Evolutionary conservation across 768 basidiomycete species (phyloP).

Genomic region (Paxillus involutus): DNA sequence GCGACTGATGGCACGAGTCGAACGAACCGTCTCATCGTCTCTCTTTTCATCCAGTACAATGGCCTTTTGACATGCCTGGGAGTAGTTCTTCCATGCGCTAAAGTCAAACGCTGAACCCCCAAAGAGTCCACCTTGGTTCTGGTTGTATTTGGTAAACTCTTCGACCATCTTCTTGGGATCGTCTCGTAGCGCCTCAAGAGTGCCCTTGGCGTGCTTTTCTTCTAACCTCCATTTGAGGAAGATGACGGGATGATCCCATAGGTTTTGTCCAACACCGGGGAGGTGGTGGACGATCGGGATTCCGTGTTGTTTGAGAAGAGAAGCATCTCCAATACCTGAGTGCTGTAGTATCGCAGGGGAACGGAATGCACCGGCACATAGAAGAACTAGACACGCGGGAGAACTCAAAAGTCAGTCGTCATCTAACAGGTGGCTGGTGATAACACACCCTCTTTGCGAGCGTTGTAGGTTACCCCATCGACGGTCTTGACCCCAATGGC

Average conservation of each 20-base stretch:
- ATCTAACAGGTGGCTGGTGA: background rate
- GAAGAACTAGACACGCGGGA: background rate
- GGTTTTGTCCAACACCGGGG: background rate
- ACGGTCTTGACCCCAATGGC: background rate
- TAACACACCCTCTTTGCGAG: background rate
- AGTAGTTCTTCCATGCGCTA: background rate
- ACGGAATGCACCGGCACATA: background rate
- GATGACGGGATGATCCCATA: background rate
- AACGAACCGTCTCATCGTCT: background rate
- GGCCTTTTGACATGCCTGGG: background rate
- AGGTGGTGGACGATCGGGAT: background rate
- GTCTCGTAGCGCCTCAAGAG: background rate
- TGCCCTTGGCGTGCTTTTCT: background rate
- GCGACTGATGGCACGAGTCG: background rate
- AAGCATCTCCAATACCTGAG: background rate
- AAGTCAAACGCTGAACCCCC: background rate
- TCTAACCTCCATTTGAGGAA: background rate
- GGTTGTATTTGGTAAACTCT: background rate
- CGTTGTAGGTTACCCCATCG: background rate
- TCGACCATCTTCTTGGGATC: background rate
- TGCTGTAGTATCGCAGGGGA: conserved; percentile 1
- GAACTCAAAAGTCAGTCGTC: background rate
- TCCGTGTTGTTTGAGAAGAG: background rate
- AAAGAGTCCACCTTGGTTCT: background rate
- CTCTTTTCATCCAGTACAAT: background rate